Evolutionary conservation across 495 filamentous ascomycete genomes (phyloP).

Genomic region (Terfezia claveryi): DNA sequence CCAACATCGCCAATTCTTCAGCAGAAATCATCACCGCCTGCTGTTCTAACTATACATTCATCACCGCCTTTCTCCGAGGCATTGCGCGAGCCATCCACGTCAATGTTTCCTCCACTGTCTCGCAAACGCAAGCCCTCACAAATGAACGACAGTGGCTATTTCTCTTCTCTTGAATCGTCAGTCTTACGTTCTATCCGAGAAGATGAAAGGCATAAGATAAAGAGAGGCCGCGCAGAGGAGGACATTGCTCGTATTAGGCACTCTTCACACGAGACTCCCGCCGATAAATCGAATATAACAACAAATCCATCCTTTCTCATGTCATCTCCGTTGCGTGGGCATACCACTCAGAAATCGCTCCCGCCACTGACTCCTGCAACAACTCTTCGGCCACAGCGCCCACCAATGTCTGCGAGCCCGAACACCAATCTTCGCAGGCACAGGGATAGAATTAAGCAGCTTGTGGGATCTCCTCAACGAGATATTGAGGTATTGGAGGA

Average conservation of each 20-base stretch:
- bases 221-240: slow-evolving; percentile 77
- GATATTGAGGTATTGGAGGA: slow-evolving; percentile 45
- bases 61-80: slow-evolving; percentile 62
- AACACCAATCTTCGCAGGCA: slow-evolving; percentile 90
- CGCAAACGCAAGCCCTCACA: slow-evolving; percentile 48
- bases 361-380: slow-evolving; percentile 70
- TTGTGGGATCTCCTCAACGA: slow-evolving; percentile 73
- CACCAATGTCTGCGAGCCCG: slow-evolving; percentile 72
- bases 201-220: slow-evolving; percentile 50
- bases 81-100: slow-evolving; percentile 50
- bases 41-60: slow-evolving; percentile 34
- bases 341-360: slow-evolving; percentile 39
- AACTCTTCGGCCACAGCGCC: slow-evolving; percentile 53
- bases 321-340: slow-evolving; percentile 36
- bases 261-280: slow-evolving; percentile 83
- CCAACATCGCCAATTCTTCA: background rate
- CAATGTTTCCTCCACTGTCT: slow-evolving; percentile 36
- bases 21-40: slow-evolving; percentile 21
- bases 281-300: slow-evolving; percentile 24
- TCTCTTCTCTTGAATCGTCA: slow-evolving; percentile 91
- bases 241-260: slow-evolving; percentile 86
- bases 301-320: slow-evolving; percentile 31
- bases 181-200: slow-evolving; percentile 47
- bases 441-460: slow-evolving; percentile 60
- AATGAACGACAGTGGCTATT: slow-evolving; percentile 90